Base-by-base conservation (phyloP, 2,329 filamentous ascomycete species). In the Chaetomiaceae sp. region DNA sequence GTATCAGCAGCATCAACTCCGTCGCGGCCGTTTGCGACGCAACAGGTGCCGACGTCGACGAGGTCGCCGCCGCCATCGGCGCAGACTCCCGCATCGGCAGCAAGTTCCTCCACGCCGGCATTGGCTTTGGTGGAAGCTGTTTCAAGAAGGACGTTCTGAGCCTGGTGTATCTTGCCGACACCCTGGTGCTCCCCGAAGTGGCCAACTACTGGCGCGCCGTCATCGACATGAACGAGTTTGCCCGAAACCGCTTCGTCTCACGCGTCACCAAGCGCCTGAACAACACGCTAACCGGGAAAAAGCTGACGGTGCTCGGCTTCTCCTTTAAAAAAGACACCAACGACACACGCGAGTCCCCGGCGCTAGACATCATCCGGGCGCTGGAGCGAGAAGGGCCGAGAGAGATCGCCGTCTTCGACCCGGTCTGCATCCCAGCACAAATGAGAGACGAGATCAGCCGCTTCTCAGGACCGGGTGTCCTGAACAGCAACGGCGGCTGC, bases 71-170 rank as follows among this genome's bases (percentile, higher is more conserved):
- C 10, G 46, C 46, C 2, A 20, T 48, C 12, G 46, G 46, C 5
- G 46, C 46, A 2, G 46, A 48, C 9, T 38, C 46, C 3, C 46
- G 46, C 38, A 48, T 48, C 38, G 46, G 46, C 38, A 17, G 46
- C 20, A 34, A 48, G 39, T 48, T 48, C 20, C 46, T 48, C 30
- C 17, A 17, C 3, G 46, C 46, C n/a, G 46, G 46, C 5, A 48
- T 48, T 16, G 46, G 46, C 7, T 48, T 48, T 8, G 46, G 46
- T 19, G 46, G 46, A 7, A 48, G 46, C 20, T 48, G 46, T 16
- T 48, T 48, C 38, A 48, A 48, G 46, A 48, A 48, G 38, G 46
- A 48, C 31, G 30, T 48, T 5, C 31, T 48, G 9, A 48, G 46
- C 16, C 21, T 48, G 14, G 46, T 42, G 2, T 48, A 48, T 31